phyloP scores from a whole-genome alignment of 345 rosid genomes.

The Salix brachista region DNA sequence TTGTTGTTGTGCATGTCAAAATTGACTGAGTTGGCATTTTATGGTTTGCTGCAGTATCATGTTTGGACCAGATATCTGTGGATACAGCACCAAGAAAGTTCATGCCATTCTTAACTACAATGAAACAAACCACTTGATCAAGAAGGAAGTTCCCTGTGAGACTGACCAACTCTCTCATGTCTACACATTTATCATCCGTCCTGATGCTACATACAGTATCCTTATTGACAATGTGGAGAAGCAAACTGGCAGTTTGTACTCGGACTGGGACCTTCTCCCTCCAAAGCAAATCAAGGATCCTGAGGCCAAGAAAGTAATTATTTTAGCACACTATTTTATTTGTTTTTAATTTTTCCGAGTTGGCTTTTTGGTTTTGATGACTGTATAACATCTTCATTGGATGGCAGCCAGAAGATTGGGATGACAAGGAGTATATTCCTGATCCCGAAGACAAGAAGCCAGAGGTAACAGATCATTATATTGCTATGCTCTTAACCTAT shows the following conservation, averaged over 20 bases:
- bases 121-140: slow-evolving; percentile 71
- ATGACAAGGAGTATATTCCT: slow-evolving; percentile 76
- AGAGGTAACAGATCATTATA: slow-evolving; percentile 43
- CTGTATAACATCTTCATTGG: background rate
- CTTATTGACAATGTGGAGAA: slow-evolving; percentile 91
- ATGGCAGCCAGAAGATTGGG: slow-evolving; percentile 97
- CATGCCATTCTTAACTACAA: slow-evolving; percentile 94
- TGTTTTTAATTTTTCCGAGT: background rate
- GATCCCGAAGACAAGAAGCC: slow-evolving; percentile 98
- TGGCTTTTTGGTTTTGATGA: background rate
- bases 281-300: slow-evolving; percentile 90
- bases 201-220: slow-evolving; percentile 91
- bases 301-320: slow-evolving; percentile 74
- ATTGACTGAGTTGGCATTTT: slow-evolving; percentile 3
- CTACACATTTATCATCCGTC: slow-evolving; percentile 81
- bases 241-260: slow-evolving; percentile 81
- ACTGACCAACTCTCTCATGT: slow-evolving; percentile 97
- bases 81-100: slow-evolving; percentile 97
- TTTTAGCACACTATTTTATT: background rate
- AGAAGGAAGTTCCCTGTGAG: slow-evolving; percentile 98
- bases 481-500: background rate
- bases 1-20: background rate
- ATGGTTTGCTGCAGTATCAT: slow-evolving; percentile 62
- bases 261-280: slow-evolving; percentile 95
- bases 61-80: slow-evolving; percentile 99